These are phyloP conservation scores for Vigna reflexopilosa DNA, from an alignment of 306 rosid species.

Conservation along the genomic window DNA sequence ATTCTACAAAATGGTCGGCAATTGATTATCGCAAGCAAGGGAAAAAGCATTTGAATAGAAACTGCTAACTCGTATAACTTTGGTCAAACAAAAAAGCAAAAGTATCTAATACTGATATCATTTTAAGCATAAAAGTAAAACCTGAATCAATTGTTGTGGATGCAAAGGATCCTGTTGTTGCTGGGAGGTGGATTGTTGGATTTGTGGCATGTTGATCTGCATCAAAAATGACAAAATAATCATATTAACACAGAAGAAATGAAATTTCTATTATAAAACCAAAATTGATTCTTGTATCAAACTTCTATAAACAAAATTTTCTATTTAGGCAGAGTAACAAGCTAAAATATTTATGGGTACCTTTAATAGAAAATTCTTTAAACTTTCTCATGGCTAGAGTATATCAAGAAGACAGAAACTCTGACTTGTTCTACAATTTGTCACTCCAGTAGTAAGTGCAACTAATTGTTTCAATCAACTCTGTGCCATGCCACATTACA, in stretches of 20 bases:
- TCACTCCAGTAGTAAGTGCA: background rate
- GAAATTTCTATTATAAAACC: background rate
- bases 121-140: slow-evolving; percentile 43
- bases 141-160: slow-evolving; percentile 87
- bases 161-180: slow-evolving; percentile 89
- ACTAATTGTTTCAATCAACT: background rate
- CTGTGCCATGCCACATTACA: background rate
- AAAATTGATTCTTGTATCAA: background rate
- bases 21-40: slow-evolving; percentile 44
- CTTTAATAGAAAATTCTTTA: background rate
- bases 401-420: background rate
- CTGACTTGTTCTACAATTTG: background rate
- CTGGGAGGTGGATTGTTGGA: slow-evolving; percentile 84
- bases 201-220: slow-evolving; percentile 81
- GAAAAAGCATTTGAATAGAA: background rate
- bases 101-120: slow-evolving; percentile 13
- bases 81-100: slow-evolving; percentile 35
- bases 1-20: slow-evolving; percentile 53
- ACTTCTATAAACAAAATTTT: background rate
- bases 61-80: slow-evolving; percentile 22
- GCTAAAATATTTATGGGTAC: background rate
- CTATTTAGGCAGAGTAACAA: background rate
- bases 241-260: slow-evolving; percentile 33
- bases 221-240: slow-evolving; percentile 37
- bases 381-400: background rate